phyloP scores from a whole-genome alignment of 495 filamentous ascomycete genomes.

The Aspergillus hancockii region DNA sequence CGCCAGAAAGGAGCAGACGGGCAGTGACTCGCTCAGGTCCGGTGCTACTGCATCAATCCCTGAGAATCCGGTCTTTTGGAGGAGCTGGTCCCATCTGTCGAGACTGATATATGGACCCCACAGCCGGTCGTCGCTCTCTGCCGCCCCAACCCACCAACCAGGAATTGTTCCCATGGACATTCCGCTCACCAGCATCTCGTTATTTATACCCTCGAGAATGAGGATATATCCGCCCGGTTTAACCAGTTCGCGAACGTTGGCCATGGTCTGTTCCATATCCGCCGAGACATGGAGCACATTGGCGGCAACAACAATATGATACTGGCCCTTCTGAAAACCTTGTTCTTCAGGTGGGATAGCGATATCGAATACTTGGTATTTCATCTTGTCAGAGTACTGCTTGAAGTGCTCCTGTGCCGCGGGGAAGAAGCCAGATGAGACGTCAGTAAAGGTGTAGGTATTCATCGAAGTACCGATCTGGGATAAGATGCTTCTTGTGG shows the following conservation, averaged over 20 bases:
- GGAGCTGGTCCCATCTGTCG: conserved; percentile 36
- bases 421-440: conserved; percentile 15
- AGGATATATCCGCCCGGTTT: background rate
- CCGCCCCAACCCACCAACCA: conserved; percentile 30
- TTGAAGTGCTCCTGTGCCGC: conserved; percentile 1
- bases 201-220: background rate
- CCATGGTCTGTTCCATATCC: background rate
- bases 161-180: conserved; percentile 21
- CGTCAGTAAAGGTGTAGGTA: conserved; percentile 37
- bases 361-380: background rate
- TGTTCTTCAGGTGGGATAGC: background rate
- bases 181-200: background rate
- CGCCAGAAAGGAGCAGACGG: background rate
- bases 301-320: background rate
- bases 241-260: background rate
- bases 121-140: conserved; percentile 2
- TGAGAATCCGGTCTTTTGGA: background rate
- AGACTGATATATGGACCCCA: background rate
- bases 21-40: background rate
- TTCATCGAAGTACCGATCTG: background rate
- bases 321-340: background rate
- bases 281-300: background rate
- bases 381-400: background rate
- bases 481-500: background rate
- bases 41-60: conserved; percentile 1